Evolutionary conservation across 2,329 filamentous ascomycete species (phyloP).

Genomic region (Trichoderma brevicompactum): DNA sequence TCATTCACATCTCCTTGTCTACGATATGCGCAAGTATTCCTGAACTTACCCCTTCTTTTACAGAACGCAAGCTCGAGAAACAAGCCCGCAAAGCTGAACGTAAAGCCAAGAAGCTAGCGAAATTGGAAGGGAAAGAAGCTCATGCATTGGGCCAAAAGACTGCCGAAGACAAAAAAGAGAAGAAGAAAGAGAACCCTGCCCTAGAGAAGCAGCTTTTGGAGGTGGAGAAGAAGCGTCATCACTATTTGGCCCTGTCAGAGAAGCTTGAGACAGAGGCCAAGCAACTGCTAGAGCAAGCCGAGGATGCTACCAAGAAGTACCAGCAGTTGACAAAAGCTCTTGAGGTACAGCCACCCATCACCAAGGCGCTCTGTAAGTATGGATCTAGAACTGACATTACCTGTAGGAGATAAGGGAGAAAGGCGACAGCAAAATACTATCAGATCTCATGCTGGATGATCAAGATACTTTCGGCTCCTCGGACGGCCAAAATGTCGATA

Average conservation of each 20-base stretch:
- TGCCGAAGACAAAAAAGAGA: neutral
- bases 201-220: conserved; percentile 28
- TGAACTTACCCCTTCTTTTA: neutral
- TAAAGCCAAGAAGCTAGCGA: conserved; percentile 35
- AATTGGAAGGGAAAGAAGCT: neutral
- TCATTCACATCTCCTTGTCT: neutral
- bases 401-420: neutral
- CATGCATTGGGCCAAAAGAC: neutral
- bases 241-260: conserved; percentile 44
- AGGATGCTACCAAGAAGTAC: conserved; percentile 40
- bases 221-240: conserved; percentile 46
- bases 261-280: conserved; percentile 48
- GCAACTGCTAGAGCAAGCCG: conserved; percentile 48
- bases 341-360: neutral
- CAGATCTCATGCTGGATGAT: neutral
- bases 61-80: conserved; percentile 34
- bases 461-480: neutral
- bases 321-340: conserved; percentile 32
- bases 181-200: neutral
- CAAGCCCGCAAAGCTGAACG: conserved; percentile 41
- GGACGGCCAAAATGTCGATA: neutral
- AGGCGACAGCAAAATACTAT: neutral
- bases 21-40: neutral
- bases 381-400: neutral
- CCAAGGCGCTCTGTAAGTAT: neutral